Conservation (phyloP, 139 green algal species). For the Tetraselmis striata region DNA sequence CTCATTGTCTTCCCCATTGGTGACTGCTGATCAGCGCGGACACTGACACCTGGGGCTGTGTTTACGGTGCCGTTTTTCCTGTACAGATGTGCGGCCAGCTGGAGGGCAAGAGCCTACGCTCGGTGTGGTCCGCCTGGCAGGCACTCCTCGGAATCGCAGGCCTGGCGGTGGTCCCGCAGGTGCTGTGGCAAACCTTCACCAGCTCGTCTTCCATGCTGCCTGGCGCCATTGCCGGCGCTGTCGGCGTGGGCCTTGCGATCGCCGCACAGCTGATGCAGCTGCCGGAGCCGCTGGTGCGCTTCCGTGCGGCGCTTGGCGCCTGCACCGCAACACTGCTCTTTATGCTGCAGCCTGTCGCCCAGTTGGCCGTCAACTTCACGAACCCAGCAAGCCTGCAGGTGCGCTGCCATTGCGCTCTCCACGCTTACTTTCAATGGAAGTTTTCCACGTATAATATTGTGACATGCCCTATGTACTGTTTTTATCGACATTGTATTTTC, state of each 20-base stretch:
- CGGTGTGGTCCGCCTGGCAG: conserved; percentile 51
- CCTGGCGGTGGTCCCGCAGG: conserved; percentile 60
- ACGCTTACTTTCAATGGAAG: no score
- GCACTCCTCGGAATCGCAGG: conserved; percentile 41
- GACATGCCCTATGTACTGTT: no score
- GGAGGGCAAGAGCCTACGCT: conserved; percentile 10
- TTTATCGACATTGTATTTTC: no score
- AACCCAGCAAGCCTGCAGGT: conserved; percentile 55
- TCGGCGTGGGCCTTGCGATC: conserved; percentile 4
- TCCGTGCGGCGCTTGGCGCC: conserved; percentile 32
- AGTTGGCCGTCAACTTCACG: conserved; percentile 62
- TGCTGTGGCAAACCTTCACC: conserved; percentile 28
- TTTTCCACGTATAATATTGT: no score
- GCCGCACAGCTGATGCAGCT: neutral
- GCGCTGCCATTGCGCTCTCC: conserved; percentile 58
- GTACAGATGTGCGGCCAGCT: conserved; percentile 10
- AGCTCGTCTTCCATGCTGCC: conserved; percentile 5
- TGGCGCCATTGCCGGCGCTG: conserved; percentile 3
- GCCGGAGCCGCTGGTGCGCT: neutral
- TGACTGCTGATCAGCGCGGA: no score
- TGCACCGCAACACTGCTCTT: conserved; percentile 74
- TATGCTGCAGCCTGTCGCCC: conserved; percentile 65
- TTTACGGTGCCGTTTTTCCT: no score
- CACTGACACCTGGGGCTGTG: no score
- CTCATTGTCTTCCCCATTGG: no score